A percentile compares a stretch with the other conserved stretches of the same genome.
phyloP scores from a whole-genome alignment of 768 basidiomycete genomes.

The Amanita inopinata region DNA sequence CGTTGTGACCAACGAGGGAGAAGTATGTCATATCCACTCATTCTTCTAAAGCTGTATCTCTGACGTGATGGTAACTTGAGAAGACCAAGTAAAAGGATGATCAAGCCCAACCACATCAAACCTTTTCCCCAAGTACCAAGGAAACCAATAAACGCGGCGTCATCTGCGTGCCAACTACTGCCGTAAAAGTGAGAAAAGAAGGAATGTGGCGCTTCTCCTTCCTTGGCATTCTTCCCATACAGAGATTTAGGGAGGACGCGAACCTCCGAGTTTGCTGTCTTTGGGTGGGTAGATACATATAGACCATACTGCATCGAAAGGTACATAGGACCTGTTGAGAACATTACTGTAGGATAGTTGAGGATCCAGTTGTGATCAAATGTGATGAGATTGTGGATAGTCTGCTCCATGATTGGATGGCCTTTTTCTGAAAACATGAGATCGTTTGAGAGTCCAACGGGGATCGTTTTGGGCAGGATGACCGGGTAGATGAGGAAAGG shows the following conservation, averaged over 20 bases:
- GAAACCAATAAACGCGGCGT: constrained; percentile 96
- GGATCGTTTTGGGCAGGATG: constrained; percentile 90
- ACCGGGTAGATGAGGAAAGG: constrained; percentile 79
- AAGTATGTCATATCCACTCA: constrained; percentile 70
- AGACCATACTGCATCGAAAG: constrained; percentile 89
- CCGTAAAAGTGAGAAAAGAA: constrained; percentile 99
- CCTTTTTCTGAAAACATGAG: constrained; percentile 84
- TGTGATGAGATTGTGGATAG: constrained; percentile 81
- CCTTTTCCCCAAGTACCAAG: constrained; percentile 81
- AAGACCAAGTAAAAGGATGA: constrained; percentile 62
- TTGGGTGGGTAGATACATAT: constrained; percentile 62
- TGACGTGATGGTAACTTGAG: constrained; percentile 52
- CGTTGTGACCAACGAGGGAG: constrained; percentile 66
- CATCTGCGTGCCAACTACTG: constrained; percentile 97
- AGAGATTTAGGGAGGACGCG: constrained; percentile 91
- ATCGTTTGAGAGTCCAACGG: constrained; percentile 96
- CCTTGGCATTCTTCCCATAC: constrained; percentile 94
- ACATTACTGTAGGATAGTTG: constrained; percentile 99
- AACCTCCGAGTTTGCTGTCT: constrained; percentile 60
- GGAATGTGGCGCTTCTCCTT: constrained; percentile 74
- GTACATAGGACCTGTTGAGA: constrained; percentile 99
- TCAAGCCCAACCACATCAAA: constrained; percentile 77
- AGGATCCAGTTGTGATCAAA: constrained; percentile 93
- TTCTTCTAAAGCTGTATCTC: constrained; percentile 46
- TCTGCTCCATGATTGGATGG: constrained; percentile 87